Base-by-base conservation (phyloP, 2,329 filamentous ascomycete species). In the Hysterium pulicare region DNA sequence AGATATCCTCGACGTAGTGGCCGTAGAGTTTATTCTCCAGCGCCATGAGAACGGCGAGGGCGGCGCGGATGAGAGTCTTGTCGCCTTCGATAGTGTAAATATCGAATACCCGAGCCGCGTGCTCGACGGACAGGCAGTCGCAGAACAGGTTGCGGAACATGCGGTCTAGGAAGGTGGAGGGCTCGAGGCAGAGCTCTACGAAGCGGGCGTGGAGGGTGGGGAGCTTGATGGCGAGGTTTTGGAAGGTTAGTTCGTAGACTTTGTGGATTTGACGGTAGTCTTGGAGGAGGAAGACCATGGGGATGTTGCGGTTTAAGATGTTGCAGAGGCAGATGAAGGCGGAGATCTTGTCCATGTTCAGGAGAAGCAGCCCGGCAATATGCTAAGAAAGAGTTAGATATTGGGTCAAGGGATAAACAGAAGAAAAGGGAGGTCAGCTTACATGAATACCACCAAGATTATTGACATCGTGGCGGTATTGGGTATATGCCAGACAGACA, bases 31-130 rank as follows among this genome's bases (percentile, higher is more conserved):
- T 73, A 9, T 67, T 67, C 57, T 83, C 79, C 1, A 81, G 52
- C 5, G 62, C 60, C 1, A 66, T 63, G 16, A 93, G 64, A 15
- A 87, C 71, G 0, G 84, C 87, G 0, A 90, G 82, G 0, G 80
- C 84, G 1, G 85, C 85, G 0, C 86, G 73, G 5, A 91, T 77
- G 0, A 90, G 70, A 1, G 87, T 73, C 1, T 78, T 73, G 50
- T 94, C 88, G 20, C 87, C 86, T 59, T 94, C 88, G 50, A 94
- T 89, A 3, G 87, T 81, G 52, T 87, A 89, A 0, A 91, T 80
- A 50, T 94, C 88, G 86, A 86, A 91, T 10, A 93, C 67, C 2
- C 88, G 72, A 1, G 82, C 79, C 3, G 82, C 84, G 52, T 86
- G 78, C 55, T 90, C 87, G 13, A 90, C 74, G 6, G 77, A 76